phyloP scores from a whole-genome alignment of 352 stramenopile species.

The Globisporangium recalcitrans region DNA sequence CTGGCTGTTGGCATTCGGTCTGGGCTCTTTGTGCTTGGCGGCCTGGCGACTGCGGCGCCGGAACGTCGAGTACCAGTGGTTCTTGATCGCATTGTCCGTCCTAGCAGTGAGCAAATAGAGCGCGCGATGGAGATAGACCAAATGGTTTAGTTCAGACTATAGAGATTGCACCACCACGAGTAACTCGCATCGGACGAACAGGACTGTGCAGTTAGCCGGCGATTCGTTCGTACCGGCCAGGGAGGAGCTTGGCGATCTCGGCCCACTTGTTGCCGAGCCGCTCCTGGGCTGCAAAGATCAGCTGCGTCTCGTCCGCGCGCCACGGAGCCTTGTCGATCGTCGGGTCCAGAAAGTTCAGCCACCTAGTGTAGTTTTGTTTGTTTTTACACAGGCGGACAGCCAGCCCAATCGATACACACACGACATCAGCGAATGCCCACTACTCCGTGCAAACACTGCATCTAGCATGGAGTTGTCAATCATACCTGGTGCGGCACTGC shows the following conservation, averaged over 20 bases:
- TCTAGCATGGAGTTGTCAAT: too few relatives aligned
- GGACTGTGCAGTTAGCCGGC: not conserved
- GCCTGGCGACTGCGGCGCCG: slow-evolving; percentile 51
- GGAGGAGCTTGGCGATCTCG: slow-evolving; percentile 96
- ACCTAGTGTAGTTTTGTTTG: slow-evolving; percentile 27
- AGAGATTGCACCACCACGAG: too few relatives aligned
- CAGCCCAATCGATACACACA: too few relatives aligned
- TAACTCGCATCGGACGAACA: not conserved
- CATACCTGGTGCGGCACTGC: slow-evolving; percentile 94
- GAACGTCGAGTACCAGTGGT: slow-evolving; percentile 84
- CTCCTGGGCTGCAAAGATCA: slow-evolving; percentile 68
- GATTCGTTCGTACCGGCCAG: slow-evolving; percentile 52
- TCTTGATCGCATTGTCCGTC: slow-evolving; percentile 85
- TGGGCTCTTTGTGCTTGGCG: slow-evolving; percentile 29
- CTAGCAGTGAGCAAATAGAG: slow-evolving; percentile 1
- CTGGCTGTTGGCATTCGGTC: slow-evolving; percentile 8
- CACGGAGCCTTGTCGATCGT: slow-evolving; percentile 92
- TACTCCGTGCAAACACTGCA: too few relatives aligned
- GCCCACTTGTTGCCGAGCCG: slow-evolving; percentile 94
- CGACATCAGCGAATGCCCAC: not conserved
- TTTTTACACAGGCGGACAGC: not conserved
- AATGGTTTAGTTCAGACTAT: not conserved
- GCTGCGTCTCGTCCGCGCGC: slow-evolving; percentile 86
- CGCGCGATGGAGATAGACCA: not conserved
- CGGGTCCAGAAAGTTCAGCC: slow-evolving; percentile 93